Conservation (phyloP, 495 filamentous ascomycete species). For the Choiromyces venosus region DNA sequence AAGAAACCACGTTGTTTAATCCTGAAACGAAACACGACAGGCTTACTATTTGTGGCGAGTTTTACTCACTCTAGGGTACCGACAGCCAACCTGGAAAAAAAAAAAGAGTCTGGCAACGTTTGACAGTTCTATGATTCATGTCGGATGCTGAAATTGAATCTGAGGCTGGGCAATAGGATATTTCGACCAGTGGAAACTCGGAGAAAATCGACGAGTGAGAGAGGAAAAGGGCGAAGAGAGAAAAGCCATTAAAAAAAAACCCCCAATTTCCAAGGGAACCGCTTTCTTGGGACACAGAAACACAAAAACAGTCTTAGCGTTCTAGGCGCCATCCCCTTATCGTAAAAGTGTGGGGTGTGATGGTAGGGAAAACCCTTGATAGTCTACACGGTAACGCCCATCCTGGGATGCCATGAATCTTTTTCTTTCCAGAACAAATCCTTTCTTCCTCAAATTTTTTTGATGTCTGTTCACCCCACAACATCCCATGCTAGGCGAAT, state of each 20-base stretch:
- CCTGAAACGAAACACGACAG: background rate
- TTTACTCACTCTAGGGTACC: background rate
- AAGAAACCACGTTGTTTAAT: background rate
- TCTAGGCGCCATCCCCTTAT: constrained; percentile 31
- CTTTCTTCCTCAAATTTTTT: background rate
- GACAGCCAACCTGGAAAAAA: background rate
- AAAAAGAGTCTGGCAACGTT: background rate
- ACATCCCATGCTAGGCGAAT: background rate
- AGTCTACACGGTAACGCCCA: background rate
- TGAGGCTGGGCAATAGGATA: background rate
- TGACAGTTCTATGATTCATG: background rate
- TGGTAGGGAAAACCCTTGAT: constrained; percentile 27
- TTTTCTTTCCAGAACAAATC: background rate
- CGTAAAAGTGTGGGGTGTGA: constrained; percentile 31
- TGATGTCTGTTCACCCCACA: background rate
- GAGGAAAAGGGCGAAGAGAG: background rate
- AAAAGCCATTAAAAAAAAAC: constrained; percentile 22
- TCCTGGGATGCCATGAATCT: background rate
- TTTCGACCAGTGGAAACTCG: background rate
- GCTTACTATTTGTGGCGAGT: background rate
- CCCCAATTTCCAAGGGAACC: constrained; percentile 37
- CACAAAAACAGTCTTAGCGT: constrained; percentile 26
- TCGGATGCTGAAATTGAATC: background rate
- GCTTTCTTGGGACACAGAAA: constrained; percentile 35
- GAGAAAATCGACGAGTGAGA: background rate